Evolutionary conservation across 2,329 filamentous ascomycete species (phyloP).

Genomic region (Lachnellula arida): DNA sequence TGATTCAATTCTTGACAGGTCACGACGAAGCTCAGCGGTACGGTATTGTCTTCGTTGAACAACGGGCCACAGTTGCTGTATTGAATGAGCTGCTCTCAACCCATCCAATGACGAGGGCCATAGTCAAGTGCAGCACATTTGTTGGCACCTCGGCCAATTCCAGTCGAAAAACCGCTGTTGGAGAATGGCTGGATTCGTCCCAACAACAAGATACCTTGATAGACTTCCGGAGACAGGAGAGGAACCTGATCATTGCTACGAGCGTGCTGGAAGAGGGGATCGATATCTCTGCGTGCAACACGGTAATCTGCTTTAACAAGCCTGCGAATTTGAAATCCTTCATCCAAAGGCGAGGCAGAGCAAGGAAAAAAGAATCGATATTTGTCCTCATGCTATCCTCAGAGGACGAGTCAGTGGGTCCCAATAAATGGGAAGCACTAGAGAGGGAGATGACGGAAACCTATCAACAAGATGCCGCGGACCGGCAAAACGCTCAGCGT

Average conservation of each 20-base stretch:
- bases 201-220: background rate
- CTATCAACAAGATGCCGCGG: slow-evolving; percentile 24
- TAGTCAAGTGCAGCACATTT: background rate
- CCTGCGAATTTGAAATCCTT: slow-evolving; percentile 57
- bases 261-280: slow-evolving; percentile 62
- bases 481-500: background rate
- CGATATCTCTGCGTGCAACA: slow-evolving; percentile 55
- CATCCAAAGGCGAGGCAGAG: slow-evolving; percentile 58
- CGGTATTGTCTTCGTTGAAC: no score
- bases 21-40: no score
- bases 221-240: slow-evolving; percentile 6
- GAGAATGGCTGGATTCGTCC: background rate
- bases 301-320: slow-evolving; percentile 58
- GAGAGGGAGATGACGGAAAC: slow-evolving; percentile 60
- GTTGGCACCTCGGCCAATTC: background rate
- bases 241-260: slow-evolving; percentile 55
- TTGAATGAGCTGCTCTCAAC: no score
- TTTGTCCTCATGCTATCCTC: slow-evolving; percentile 12
- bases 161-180: background rate
- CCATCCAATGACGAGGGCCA: no score
- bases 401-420: slow-evolving; percentile 25
- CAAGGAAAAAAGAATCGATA: slow-evolving; percentile 47
- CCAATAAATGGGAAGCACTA: slow-evolving; percentile 55
- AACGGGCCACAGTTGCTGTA: no score
- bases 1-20: no score